These are phyloP conservation scores for Acanthamoeba healyi DNA, from an alignment of 208 protist species.

Conservation along the genomic window DNA sequence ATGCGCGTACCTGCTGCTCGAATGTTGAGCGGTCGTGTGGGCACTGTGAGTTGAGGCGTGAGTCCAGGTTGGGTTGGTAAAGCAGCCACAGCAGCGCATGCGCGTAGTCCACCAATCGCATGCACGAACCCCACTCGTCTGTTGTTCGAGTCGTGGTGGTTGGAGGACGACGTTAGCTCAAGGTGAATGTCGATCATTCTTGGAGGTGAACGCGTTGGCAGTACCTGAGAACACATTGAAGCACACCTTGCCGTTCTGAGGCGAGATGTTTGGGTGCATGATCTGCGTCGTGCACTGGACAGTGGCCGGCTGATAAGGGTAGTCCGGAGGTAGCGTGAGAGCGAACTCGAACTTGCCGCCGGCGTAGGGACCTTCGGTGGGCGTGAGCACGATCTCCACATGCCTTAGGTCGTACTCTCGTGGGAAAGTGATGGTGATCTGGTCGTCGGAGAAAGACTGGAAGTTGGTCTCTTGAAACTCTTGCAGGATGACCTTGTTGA, in stretches of 20 bases:
- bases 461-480: slow-evolving; percentile 29
- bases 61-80: slow-evolving; percentile 51
- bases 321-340: neutral
- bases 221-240: slow-evolving; percentile 54
- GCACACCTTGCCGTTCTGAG: neutral
- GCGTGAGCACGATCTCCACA: neutral
- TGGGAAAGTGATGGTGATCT: neutral
- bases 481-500: slow-evolving; percentile 10
- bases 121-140: slow-evolving; percentile 8
- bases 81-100: slow-evolving; percentile 44
- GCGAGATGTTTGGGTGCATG: slow-evolving; percentile 26
- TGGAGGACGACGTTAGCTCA: neutral
- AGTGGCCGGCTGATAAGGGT: neutral
- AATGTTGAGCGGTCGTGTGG: too few species aligned
- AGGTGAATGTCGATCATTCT: neutral
- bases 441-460: slow-evolving; percentile 35
- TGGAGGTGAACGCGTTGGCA: neutral
- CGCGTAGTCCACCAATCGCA: slow-evolving; percentile 39
- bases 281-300: neutral
- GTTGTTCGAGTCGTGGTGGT: neutral
- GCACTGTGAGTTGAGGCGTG: neutral
- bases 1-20: too few species aligned
- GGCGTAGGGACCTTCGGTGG: slow-evolving; percentile 3
- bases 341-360: neutral
- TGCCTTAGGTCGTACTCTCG: neutral